phyloP scores from a whole-genome alignment of 306 rosid species.

The Cicer arietinum region DNA sequence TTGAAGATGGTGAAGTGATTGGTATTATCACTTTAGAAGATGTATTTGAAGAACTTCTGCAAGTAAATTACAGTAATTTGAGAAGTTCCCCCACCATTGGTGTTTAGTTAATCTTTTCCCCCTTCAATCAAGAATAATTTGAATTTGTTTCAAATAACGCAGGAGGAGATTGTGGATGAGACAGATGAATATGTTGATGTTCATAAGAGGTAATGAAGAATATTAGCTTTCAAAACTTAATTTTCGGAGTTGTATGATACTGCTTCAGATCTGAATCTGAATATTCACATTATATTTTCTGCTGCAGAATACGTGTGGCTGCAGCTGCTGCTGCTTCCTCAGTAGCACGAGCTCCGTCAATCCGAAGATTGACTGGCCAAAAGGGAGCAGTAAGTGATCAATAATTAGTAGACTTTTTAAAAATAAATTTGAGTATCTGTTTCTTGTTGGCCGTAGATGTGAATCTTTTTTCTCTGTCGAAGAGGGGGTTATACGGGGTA shows the following conservation, averaged over 20 bases:
- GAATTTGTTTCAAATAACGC: slow-evolving; percentile 43
- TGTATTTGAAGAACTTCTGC: slow-evolving; percentile 98
- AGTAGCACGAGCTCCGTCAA: slow-evolving; percentile 84
- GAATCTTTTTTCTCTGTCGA: neutral
- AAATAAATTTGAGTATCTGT: neutral
- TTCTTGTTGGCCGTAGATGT: neutral
- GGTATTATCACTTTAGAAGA: slow-evolving; percentile 98
- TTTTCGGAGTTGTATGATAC: slow-evolving; percentile 12
- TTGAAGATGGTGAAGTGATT: slow-evolving; percentile 91
- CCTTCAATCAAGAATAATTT: slow-evolving; percentile 12
- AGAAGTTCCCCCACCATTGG: neutral
- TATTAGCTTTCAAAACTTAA: slow-evolving; percentile 21
- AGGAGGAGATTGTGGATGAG: slow-evolving; percentile 99
- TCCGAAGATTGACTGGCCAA: slow-evolving; percentile 64
- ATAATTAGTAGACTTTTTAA: neutral
- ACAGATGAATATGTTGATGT: slow-evolving; percentile 97
- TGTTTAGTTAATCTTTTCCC: slow-evolving; percentile 2
- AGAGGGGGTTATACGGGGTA: neutral
- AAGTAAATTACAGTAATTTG: slow-evolving; percentile 54
- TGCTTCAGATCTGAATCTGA: slow-evolving; percentile 30
- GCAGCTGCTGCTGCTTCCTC: slow-evolving; percentile 98
- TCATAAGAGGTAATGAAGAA: slow-evolving; percentile 73
- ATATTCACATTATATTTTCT: slow-evolving; percentile 19
- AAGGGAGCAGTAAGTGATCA: slow-evolving; percentile 66
- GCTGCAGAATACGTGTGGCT: slow-evolving; percentile 90